Evolutionary conservation across 177 flowering plant genomes (phyloP), one percentile per base, ranked within the genome.

Genomic region (Vitis hybrid): DNA sequence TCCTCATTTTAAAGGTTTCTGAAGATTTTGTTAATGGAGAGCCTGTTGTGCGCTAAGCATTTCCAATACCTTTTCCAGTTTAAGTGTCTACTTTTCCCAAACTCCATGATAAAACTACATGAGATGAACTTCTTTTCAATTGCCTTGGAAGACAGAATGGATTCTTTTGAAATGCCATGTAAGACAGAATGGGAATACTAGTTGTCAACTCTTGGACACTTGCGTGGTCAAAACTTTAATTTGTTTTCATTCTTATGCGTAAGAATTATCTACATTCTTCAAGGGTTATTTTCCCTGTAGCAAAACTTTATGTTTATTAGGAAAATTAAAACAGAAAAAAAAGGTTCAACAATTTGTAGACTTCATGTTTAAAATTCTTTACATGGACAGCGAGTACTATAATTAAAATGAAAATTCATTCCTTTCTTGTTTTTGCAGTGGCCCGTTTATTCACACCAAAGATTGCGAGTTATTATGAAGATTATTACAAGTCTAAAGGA

Each of bases 401-500:
- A 15, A 51, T 3, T 6, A 14, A 30, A 60, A 52, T 26, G 9
- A 5, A 18, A 45, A 26, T 67, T 51, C 15, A 23, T 13, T 64
- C 11, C 50, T 21, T 26, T 68, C 39, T 69, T 34, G 5, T 67
- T 48, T 54, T 61, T 76, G 64, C 84, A 95, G 99, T 95, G 97
- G 92, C 91, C 11, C 96, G 94, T 30, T 79, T 95, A 56, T 95
- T 95, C 80, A 91, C 97, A 2, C 84, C 92, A 18, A 88, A 90
- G 78, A 93, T 95, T 68, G 91, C 99, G 15, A 80, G 74, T 72
- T 93, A 74, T 73, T 95, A 95, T 73, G 97, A 95, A 77, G 97
- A 91, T 13, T 84, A 82, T 76, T 95, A 95, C 81, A 82, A 76
- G 69, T 79, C 92, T 19, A 95, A 88, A 83, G 99, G 99, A 67